Percentiles rank a stretch among this genome's conserved stretches.
phyloP scores from a whole-genome alignment of 2,329 filamentous ascomycete genomes.

The Orbilia brochopaga region DNA sequence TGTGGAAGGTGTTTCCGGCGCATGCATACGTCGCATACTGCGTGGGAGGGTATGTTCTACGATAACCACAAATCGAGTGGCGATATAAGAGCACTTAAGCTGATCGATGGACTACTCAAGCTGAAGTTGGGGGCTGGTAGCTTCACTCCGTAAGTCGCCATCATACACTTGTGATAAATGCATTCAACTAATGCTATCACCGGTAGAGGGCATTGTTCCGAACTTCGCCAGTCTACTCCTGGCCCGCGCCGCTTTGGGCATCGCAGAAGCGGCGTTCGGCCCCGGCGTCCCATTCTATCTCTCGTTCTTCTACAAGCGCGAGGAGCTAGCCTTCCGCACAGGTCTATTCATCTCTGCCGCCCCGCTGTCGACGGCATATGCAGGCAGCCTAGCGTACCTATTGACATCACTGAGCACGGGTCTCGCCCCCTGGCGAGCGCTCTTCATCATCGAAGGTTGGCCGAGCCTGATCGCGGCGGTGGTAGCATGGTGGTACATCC shows the following conservation, averaged over 20 bases:
- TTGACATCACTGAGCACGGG: constrained; percentile 67
- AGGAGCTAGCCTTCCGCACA: constrained; percentile 82
- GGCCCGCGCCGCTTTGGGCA: constrained; percentile 66
- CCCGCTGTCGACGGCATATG: constrained; percentile 79
- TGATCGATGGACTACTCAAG: constrained; percentile 50
- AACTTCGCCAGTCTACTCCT: constrained; percentile 61
- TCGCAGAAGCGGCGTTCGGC: constrained; percentile 69
- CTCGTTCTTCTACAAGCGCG: constrained; percentile 69
- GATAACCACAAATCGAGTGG: background rate
- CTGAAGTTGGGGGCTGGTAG: constrained; percentile 54
- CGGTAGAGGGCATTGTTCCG: constrained; percentile 53
- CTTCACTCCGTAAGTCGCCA: constrained; percentile 53
- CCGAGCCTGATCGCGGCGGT: constrained; percentile 66
- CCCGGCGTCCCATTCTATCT: constrained; percentile 68
- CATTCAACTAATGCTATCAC: constrained; percentile 34
- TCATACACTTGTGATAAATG: background rate
- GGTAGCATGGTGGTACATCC: constrained; percentile 64
- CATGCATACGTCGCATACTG: constrained; percentile 64
- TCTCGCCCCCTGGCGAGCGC: constrained; percentile 69
- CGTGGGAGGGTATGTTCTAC: constrained; percentile 53
- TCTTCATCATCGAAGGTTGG: constrained; percentile 71
- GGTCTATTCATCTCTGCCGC: constrained; percentile 83
- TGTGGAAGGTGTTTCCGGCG: constrained; percentile 68
- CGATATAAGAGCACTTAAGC: constrained; percentile 9
- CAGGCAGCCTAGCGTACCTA: constrained; percentile 70